These are phyloP conservation scores for Mucor velutinosus DNA, from an alignment of 371 early-diverging fungal genomes.

Conservation along the genomic window DNA sequence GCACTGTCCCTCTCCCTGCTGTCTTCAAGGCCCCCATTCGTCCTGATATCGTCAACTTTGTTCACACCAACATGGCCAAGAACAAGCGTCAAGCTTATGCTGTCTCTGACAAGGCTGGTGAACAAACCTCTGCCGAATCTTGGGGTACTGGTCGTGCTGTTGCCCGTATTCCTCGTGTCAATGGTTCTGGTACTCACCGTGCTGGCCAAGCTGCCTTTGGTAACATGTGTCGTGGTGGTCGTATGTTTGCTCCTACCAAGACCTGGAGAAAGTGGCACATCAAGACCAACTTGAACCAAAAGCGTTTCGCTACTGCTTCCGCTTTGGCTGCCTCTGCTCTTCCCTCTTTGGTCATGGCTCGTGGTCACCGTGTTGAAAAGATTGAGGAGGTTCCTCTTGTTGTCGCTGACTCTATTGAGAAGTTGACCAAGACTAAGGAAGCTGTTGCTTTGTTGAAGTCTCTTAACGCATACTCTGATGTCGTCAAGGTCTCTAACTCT, in stretches of 20 bases:
- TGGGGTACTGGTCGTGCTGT: constrained; percentile 99
- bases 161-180: constrained; percentile 99
- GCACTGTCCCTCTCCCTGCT: constrained; percentile 89
- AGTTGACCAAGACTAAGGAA: constrained; percentile 95
- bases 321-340: constrained; percentile 99
- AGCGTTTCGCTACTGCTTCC: constrained; percentile 98
- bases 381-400: constrained; percentile 98
- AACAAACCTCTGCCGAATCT: constrained; percentile 99
- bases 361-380: constrained; percentile 98
- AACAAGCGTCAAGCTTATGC: constrained; percentile 99
- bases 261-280: constrained; percentile 99
- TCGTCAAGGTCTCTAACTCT: constrained; percentile 96
- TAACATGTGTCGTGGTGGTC: constrained; percentile 67
- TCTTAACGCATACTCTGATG: constrained; percentile 94
- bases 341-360: constrained; percentile 95
- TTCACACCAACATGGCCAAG: constrained; percentile 98
- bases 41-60: constrained; percentile 96
- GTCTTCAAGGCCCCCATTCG: constrained; percentile 99
- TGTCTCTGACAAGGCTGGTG: constrained; percentile 98
- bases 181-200: constrained; percentile 99
- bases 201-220: constrained; percentile 99
- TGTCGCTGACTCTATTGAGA: constrained; percentile 81
- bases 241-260: constrained; percentile 99
- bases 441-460: constrained; percentile 94
- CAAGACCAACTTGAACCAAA: constrained; percentile 98